Base-by-base conservation (phyloP, 257 asterid genomes). In the Leptodermis oblonga region DNA sequence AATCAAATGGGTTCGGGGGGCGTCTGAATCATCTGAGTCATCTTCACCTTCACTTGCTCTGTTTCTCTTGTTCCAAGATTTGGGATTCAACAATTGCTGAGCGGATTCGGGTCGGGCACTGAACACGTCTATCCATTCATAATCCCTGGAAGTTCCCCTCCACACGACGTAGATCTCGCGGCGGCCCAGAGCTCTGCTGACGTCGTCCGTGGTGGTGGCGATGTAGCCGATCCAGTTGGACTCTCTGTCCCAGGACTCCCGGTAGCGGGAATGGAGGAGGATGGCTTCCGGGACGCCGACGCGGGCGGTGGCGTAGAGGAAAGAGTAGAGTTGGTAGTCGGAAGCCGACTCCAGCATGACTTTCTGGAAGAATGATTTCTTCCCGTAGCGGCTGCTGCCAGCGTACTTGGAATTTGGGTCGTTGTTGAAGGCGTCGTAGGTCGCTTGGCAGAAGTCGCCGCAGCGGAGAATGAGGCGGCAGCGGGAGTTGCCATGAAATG, bases 161-260 rank as follows among this genome's bases (percentile, higher is more conserved):
- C 90, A 92, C 2, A 70, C 96, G 31, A 90, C 81, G 76, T 90
- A 84, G 62, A 85, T 78, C 62, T 90, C 97, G 2, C 96, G 89
- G 41, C 96, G 87, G 72, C 97, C 98, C 7, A 83, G 55, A 18
- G 76, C 58, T 41, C 20, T 65, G 64, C 85, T 81, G 17, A 28
- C 84, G 17, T 73, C 82, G 59, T 92, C 96, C 14, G 85, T 55
- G 41, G 96, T 84, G 55, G 76, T 52, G 4, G 96, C 92, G 25
- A 92, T 71, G 78, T 88, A 88, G 45, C 98, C 98, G 33, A 92
- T 88, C 95, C 92, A 92, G 13, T 92, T 92, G 49, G 98, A 88
- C 45, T 92, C 97, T 9, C 90, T 70, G 82, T 92, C 98, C 98
- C 97, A 90, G 0, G 89, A 45, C 0, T 92, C 90, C 0, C 89